Evolutionary conservation across 352 stramenopile species (phyloP), one percentile per base, ranked within the genome.

Genomic region (Globisporangium barbulae): DNA sequence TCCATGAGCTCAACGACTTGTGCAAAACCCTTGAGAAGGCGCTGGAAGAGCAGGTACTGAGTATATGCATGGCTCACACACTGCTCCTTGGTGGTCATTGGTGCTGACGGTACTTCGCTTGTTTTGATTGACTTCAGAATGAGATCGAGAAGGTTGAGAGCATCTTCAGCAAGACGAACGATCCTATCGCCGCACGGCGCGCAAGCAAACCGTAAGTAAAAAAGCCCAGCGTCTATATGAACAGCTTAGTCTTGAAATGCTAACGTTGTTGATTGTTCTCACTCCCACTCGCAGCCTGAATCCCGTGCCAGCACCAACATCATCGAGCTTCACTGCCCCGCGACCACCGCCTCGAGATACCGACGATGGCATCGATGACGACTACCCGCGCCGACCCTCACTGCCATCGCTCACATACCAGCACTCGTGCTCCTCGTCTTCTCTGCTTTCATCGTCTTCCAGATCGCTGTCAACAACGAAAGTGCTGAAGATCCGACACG

Each of bases 401-500:
- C 35, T 67, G 5, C 45, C 63, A 30, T 64, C 59, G 9, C 37
- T 64, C 6, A 63, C 7, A 5, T 42, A 37, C n/a, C 42, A 68
- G 9, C 49, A 54, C 10, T 58, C 58, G n/a, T 39, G 25, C 39
- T n/a, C 28, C 19, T 55, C 66, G n/a, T 48, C 53, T 41, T 53
- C 39, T 7, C 50, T 65, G 47, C 57, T 56, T 41, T 28, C 17
- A 8, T 48, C 44, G 22, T 45, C 42, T 21, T 56, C 31, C 25
- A 49, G 55, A 39, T 63, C 53, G 15, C 22, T 64, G 45, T 45
- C 49, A 41, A 49, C 68, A 49, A 63, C 70, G 48, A 79, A 79
- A 69, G 81, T 88, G 45, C 76, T 88, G 45, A 86, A 87, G 62
- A 91, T 94, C 44, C 81, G 85, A 9, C 75, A 88, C 33, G 63